These are phyloP conservation scores for Glycyrrhiza uralensis DNA, from an alignment of 306 rosid species.

Conservation along the genomic window DNA sequence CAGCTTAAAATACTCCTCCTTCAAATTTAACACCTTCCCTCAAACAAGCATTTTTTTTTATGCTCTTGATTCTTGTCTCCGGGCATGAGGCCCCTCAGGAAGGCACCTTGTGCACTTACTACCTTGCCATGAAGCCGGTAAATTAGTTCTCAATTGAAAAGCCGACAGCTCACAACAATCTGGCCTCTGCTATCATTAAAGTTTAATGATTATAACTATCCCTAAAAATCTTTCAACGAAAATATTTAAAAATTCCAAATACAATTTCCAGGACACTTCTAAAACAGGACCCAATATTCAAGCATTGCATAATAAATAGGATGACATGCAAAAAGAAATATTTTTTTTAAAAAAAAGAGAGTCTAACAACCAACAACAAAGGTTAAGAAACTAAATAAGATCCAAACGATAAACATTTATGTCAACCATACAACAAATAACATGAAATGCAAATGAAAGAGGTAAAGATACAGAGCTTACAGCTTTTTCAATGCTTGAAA, in stretches of 20 bases:
- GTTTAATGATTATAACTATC: not conserved
- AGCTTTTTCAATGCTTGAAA: constrained; percentile 86
- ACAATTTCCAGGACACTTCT: not conserved
- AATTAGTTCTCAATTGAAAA: not conserved
- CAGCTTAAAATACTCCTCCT: not conserved
- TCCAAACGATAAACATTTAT: not conserved
- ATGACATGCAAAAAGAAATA: constrained; percentile 1
- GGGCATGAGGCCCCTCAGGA: not conserved
- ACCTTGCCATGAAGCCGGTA: constrained; percentile 8
- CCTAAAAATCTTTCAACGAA: not conserved
- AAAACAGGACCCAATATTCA: constrained; percentile 9
- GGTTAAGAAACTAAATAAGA: constrained; percentile 17
- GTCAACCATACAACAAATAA: not conserved
- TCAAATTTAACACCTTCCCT: not conserved
- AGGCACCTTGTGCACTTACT: not conserved
- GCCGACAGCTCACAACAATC: not conserved
- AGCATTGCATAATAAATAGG: constrained; percentile 17
- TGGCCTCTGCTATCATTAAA: constrained; percentile 4
- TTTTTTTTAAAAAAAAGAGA: not conserved
- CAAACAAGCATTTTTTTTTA: not conserved
- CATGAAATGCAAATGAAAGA: constrained; percentile 7
- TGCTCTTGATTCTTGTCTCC: constrained; percentile 4
- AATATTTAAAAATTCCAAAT: not conserved
- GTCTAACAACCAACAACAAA: not conserved
- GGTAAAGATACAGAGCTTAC: constrained; percentile 35